Evolutionary conservation across 164 flowering plant species (phyloP).

Genomic region (Dillenia turbinata): DNA sequence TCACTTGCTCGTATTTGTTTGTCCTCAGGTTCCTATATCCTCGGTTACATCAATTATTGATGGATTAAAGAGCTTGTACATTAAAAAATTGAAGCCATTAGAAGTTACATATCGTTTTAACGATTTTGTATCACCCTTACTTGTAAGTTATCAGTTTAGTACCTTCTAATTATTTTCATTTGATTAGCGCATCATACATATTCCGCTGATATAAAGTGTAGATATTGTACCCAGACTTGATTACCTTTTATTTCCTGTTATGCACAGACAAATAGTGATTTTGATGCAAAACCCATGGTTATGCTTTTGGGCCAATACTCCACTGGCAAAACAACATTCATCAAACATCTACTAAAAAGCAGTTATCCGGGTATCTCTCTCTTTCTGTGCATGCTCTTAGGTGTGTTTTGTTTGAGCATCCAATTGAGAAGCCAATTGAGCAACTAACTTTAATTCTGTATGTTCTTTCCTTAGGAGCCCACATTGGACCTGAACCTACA

Average conservation of each 20-base stretch:
- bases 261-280: constrained; percentile 84
- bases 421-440: too few species aligned
- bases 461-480: constrained; percentile 59
- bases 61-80: constrained; percentile 85
- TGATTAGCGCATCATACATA: too few species aligned
- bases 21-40: constrained; percentile 39
- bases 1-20: neutral
- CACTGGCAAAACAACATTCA: constrained; percentile 97
- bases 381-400: constrained; percentile 1
- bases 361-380: constrained; percentile 67
- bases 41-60: constrained; percentile 90
- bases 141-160: constrained; percentile 49
- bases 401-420: too few species aligned
- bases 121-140: constrained; percentile 84
- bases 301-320: constrained; percentile 99
- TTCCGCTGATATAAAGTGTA: too few species aligned
- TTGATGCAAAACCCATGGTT: constrained; percentile 98
- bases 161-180: constrained; percentile 1
- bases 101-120: constrained; percentile 81
- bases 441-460: neutral
- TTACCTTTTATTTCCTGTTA: constrained; percentile 1
- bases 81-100: constrained; percentile 88
- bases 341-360: constrained; percentile 72
- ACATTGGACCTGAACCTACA: constrained; percentile 98
- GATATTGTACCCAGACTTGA: too few species aligned